These are phyloP conservation scores for Silene coronaria DNA, from an alignment of 179 eudicot genomes.

Conservation along the genomic window DNA sequence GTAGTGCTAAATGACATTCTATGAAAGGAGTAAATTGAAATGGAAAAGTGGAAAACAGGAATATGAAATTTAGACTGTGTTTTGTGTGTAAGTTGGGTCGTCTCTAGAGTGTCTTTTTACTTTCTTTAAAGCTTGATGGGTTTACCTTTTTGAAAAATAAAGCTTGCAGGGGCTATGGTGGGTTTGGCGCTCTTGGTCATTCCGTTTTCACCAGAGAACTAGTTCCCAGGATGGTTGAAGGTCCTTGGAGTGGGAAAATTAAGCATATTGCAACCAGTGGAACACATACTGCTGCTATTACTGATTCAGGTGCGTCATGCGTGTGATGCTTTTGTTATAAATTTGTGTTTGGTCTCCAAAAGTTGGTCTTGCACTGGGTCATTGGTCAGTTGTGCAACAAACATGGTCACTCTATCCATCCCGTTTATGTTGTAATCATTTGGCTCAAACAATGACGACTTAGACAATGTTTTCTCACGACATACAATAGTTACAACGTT, in stretches of 20 bases:
- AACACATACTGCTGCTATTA: conserved; percentile 87
- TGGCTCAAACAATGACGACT: neutral
- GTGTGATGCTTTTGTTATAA: conserved; percentile 9
- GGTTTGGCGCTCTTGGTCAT: conserved; percentile 98
- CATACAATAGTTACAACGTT: neutral
- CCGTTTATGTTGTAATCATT: neutral
- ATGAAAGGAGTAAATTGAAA: neutral
- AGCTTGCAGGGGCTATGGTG: conserved; percentile 99
- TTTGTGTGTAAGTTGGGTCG: neutral
- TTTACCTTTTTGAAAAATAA: conserved; percentile 38
- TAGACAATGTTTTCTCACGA: neutral
- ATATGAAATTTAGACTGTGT: neutral
- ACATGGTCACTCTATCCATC: neutral
- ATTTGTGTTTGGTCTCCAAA: neutral
- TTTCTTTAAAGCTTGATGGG: conserved; percentile 32
- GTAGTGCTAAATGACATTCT: neutral
- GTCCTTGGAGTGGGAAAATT: conserved; percentile 64
- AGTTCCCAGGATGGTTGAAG: conserved; percentile 70
- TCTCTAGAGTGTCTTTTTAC: neutral
- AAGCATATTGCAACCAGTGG: conserved; percentile 83
- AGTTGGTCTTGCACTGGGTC: neutral
- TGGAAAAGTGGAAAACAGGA: neutral
- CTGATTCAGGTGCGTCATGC: conserved; percentile 73
- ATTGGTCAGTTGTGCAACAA: too few relatives aligned
- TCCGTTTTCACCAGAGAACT: conserved; percentile 77